Evolutionary conservation across 805 yeast species (phyloP).

Genomic region (Ogataea neopini): DNA sequence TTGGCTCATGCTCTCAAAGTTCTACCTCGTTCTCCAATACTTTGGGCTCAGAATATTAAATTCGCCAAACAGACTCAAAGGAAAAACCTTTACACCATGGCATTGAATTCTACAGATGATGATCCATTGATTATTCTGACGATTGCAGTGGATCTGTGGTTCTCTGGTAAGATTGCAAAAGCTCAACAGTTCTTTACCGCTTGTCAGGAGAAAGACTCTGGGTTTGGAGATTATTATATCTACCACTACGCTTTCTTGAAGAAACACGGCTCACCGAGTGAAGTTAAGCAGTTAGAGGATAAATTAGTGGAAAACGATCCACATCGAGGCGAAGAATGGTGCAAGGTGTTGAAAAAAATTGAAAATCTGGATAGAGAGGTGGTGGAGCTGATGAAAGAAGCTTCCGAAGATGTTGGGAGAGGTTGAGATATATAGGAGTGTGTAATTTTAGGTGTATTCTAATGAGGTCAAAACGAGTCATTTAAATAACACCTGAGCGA

Average conservation of each 20-base stretch:
- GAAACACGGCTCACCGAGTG: slow-evolving; percentile 42
- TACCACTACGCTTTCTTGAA: slow-evolving; percentile 53
- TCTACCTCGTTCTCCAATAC: slow-evolving; percentile 55
- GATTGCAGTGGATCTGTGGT: slow-evolving; percentile 70
- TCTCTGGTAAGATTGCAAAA: slow-evolving; percentile 59
- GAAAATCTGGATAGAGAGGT: slow-evolving; percentile 29
- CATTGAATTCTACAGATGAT: slow-evolving; percentile 65
- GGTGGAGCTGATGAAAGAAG: slow-evolving; percentile 23
- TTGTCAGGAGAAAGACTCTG: slow-evolving; percentile 45
- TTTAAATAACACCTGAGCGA: too few relatives aligned
- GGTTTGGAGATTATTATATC: slow-evolving; percentile 78
- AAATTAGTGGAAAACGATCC: slow-evolving; percentile 51
- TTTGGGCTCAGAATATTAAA: slow-evolving; percentile 68
- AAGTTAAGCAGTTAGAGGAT: slow-evolving; percentile 37
- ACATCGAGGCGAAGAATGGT: slow-evolving; percentile 64
- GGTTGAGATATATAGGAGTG: background rate
- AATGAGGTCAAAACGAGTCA: too few relatives aligned
- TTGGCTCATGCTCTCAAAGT: slow-evolving; percentile 58
- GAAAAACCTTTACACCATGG: slow-evolving; percentile 64
- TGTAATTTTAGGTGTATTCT: background rate
- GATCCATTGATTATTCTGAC: slow-evolving; percentile 56
- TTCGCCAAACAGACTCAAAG: slow-evolving; percentile 43
- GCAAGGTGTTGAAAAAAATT: slow-evolving; percentile 47
- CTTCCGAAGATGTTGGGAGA: slow-evolving; percentile 9
- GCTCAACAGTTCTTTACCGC: slow-evolving; percentile 79